Conservation (phyloP, 495 filamentous ascomycete genomes). For the Chaetomidium leptoderma region DNA sequence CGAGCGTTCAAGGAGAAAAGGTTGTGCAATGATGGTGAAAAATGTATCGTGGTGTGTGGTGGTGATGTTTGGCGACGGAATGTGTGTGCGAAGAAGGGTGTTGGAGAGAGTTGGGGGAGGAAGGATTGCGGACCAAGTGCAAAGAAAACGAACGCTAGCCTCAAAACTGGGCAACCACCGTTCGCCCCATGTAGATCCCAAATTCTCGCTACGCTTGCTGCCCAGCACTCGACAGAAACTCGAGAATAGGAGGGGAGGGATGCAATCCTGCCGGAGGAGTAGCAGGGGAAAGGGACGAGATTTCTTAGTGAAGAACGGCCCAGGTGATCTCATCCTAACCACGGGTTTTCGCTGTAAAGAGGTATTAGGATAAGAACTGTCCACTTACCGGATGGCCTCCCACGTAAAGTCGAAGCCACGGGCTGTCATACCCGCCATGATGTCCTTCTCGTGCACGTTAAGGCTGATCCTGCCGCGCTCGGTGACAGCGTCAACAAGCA, state of each 20-base stretch:
- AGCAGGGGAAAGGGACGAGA: background rate
- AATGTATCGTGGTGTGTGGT: background rate
- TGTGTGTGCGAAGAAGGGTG: background rate
- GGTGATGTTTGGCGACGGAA: background rate
- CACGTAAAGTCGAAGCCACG: slow-evolving; percentile 28
- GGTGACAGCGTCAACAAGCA: slow-evolving; percentile 20
- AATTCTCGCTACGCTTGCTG: background rate
- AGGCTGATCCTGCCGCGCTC: slow-evolving; percentile 1
- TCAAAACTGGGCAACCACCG: background rate
- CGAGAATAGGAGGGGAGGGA: background rate
- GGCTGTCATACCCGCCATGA: slow-evolving; percentile 27
- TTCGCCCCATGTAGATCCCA: background rate
- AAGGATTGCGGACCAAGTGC: background rate
- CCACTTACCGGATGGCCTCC: slow-evolving; percentile 37
- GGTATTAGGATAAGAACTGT: background rate
- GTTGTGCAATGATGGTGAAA: background rate
- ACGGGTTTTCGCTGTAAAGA: background rate
- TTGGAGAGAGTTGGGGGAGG: background rate
- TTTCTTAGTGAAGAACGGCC: background rate
- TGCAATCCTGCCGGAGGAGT: background rate
- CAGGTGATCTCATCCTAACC: background rate
- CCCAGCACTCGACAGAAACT: background rate
- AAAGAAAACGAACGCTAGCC: background rate
- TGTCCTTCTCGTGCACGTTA: slow-evolving; percentile 22
- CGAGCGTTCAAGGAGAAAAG: background rate